These are phyloP conservation scores for Dendrostoma leiphaemia DNA, from an alignment of 2,329 filamentous ascomycete species.

Conservation along the genomic window DNA sequence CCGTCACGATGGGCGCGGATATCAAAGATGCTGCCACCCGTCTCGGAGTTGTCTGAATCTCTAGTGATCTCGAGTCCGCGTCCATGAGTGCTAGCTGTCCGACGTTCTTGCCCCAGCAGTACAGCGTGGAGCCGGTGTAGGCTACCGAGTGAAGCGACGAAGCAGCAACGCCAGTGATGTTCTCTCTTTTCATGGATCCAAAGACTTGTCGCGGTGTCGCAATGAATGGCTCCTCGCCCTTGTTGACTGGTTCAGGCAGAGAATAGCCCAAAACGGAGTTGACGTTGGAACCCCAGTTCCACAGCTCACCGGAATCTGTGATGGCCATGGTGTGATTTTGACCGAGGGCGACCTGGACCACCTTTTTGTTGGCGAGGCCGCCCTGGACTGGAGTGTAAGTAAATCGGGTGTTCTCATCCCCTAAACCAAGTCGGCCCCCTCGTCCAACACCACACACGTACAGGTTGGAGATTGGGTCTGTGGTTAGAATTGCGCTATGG, in stretches of 20 bases:
- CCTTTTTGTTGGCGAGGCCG: constrained; percentile 70
- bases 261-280: constrained; percentile 84
- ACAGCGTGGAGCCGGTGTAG: constrained; percentile 77
- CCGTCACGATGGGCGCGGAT: constrained; percentile 68
- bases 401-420: constrained; percentile 87
- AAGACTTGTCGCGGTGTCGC: constrained; percentile 83
- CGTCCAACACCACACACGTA: constrained; percentile 92
- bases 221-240: constrained; percentile 83
- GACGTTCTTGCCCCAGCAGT: constrained; percentile 92
- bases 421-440: constrained; percentile 83
- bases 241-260: constrained; percentile 62
- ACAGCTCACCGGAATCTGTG: constrained; percentile 82
- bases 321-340: constrained; percentile 90
- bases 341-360: constrained; percentile 77
- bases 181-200: constrained; percentile 84
- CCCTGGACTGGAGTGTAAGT: constrained; percentile 79
- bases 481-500: constrained; percentile 84
- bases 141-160: constrained; percentile 91
- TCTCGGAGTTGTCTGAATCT: constrained; percentile 76
- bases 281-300: constrained; percentile 90
- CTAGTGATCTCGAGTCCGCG: constrained; percentile 87
- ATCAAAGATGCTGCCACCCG: constrained; percentile 87
- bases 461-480: constrained; percentile 83
- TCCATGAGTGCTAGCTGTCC: constrained; percentile 94
- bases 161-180: constrained; percentile 77